Evolutionary conservation across 2,329 filamentous ascomycete genomes (phyloP).

Genomic region (Ampelomyces quisqualis): DNA sequence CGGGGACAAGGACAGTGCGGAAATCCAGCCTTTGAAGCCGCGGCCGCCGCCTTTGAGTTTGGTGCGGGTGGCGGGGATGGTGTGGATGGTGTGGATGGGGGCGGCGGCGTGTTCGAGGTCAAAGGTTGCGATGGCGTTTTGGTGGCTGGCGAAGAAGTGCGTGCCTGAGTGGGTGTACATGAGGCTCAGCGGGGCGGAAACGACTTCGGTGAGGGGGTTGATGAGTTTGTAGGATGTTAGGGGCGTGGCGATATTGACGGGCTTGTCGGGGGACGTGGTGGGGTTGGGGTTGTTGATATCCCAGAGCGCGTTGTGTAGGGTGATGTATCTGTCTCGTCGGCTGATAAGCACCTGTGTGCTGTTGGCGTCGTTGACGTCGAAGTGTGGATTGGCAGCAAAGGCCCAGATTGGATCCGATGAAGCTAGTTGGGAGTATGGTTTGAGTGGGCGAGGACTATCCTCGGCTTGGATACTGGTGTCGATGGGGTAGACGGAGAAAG

Average conservation of each 20-base stretch:
- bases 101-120: slow-evolving; percentile 53
- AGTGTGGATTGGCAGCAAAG: slow-evolving; percentile 57
- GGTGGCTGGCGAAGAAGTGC: slow-evolving; percentile 59
- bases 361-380: slow-evolving; percentile 52
- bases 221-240: slow-evolving; percentile 58
- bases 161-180: slow-evolving; percentile 53
- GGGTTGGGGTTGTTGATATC: slow-evolving; percentile 25
- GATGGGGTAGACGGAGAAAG: slow-evolving; percentile 53
- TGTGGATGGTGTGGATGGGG: slow-evolving; percentile 46
- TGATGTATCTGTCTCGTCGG: slow-evolving; percentile 57
- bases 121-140: slow-evolving; percentile 57
- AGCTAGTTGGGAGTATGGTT: slow-evolving; percentile 49
- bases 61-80: slow-evolving; percentile 52
- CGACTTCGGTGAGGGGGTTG: slow-evolving; percentile 57
- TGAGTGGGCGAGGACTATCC: slow-evolving; percentile 30
- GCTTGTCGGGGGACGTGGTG: slow-evolving; percentile 1
- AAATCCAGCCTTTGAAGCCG: slow-evolving; percentile 59
- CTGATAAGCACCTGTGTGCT: slow-evolving; percentile 56
- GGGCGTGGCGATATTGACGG: slow-evolving; percentile 25
- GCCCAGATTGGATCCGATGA: slow-evolving; percentile 56
- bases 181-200: slow-evolving; percentile 57
- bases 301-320: slow-evolving; percentile 56
- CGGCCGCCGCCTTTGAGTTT: slow-evolving; percentile 47
- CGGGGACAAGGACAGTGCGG: slow-evolving; percentile 49
- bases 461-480: slow-evolving; percentile 11